These are phyloP conservation scores for Lepidium didymum DNA, from an alignment of 345 rosid genomes.

Conservation along the genomic window DNA sequence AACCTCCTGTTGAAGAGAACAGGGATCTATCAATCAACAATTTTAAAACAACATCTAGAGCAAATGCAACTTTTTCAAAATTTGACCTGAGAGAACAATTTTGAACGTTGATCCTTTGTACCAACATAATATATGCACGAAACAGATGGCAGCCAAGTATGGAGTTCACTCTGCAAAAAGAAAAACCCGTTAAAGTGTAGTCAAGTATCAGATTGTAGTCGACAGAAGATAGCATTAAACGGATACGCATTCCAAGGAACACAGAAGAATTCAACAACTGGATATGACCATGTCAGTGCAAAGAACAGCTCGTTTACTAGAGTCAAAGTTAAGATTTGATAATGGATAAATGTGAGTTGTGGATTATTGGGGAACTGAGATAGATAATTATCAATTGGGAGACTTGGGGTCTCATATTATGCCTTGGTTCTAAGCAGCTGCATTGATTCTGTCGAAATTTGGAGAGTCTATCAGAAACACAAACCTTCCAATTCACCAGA, in stretches of 20 bases:
- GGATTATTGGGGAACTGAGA: background rate
- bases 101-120: slow-evolving; percentile 86
- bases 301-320: slow-evolving; percentile 1
- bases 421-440: slow-evolving; percentile 1
- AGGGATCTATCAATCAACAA: slow-evolving; percentile 16
- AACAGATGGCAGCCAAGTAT: slow-evolving; percentile 91
- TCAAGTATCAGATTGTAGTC: background rate
- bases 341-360: background rate
- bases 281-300: slow-evolving; percentile 6
- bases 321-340: background rate
- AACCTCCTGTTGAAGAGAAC: slow-evolving; percentile 65
- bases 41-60: background rate
- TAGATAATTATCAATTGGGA: background rate
- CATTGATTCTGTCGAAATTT: background rate
- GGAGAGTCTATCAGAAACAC: slow-evolving; percentile 20
- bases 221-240: background rate
- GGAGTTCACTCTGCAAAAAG: slow-evolving; percentile 82
- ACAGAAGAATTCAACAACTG: slow-evolving; percentile 9
- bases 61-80: slow-evolving; percentile 13
- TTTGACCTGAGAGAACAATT: slow-evolving; percentile 88
- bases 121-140: slow-evolving; percentile 98
- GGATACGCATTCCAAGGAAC: background rate
- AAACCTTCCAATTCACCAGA: slow-evolving; percentile 98
- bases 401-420: background rate
- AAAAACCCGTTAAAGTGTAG: background rate